Percentiles rank a stretch among this genome's conserved stretches.
Conservation (phyloP, 2,329 filamentous ascomycete genomes). For the Alternaria atra region DNA sequence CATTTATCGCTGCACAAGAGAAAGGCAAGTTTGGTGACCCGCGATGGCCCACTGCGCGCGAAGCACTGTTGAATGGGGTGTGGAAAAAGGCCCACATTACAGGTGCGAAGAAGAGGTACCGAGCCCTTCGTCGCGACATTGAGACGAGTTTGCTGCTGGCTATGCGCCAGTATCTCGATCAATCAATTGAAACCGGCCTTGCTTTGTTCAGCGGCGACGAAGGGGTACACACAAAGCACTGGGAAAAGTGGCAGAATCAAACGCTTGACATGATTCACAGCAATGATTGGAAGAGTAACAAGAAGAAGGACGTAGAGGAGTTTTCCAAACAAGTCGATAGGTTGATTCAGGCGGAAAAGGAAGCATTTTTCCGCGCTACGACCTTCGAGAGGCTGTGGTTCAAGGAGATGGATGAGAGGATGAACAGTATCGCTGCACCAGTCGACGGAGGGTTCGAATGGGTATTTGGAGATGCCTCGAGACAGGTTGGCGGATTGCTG, state of each 20-base stretch:
- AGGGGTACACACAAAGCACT: constrained; percentile 19
- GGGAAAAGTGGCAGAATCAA: constrained; percentile 41
- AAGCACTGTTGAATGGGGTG: constrained; percentile 43
- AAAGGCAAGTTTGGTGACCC: constrained; percentile 32
- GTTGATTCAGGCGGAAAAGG: constrained; percentile 29
- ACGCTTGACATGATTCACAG: constrained; percentile 35
- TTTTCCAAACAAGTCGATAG: constrained; percentile 37
- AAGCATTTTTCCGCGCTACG: constrained; percentile 34
- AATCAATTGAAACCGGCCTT: constrained; percentile 39
- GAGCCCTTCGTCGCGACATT: constrained; percentile 33
- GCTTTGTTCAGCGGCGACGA: constrained; percentile 34
- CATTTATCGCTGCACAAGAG: constrained; percentile 30
- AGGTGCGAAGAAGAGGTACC: constrained; percentile 36
- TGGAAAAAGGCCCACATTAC: constrained; percentile 44
- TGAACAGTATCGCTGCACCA: constrained; percentile 32
- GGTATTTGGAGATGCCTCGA: constrained; percentile 29
- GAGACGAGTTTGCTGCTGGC: constrained; percentile 37
- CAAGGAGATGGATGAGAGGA: constrained; percentile 33
- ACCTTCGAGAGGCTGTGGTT: constrained; percentile 36
- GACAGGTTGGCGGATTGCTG: constrained; percentile 29
- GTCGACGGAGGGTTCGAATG: constrained; percentile 35
- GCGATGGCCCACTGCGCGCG: constrained; percentile 31
- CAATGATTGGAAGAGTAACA: constrained; percentile 39
- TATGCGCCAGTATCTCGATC: constrained; percentile 42
- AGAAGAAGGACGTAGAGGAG: constrained; percentile 42